A percentile compares a stretch with the other conserved stretches of the same genome.
Evolutionary conservation across 2,329 filamentous ascomycete species (phyloP).

Genomic region (Trichoderma arundinaceum): DNA sequence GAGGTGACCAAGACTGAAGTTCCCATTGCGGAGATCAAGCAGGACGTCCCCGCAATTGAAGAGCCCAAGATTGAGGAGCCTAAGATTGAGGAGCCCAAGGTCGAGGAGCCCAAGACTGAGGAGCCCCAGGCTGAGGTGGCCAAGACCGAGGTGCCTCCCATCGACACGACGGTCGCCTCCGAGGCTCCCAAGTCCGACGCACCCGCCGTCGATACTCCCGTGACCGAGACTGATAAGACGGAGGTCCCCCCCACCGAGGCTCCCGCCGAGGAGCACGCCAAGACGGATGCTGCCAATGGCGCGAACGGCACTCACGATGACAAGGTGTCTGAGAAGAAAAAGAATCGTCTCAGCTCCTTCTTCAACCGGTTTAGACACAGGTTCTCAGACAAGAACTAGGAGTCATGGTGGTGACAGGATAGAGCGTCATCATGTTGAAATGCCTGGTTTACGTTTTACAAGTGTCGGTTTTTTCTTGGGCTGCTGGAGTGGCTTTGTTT

Average conservation of each 20-base stretch:
- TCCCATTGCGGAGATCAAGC: constrained; percentile 41
- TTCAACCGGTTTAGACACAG: constrained; percentile 63
- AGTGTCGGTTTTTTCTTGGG: constrained; percentile 41
- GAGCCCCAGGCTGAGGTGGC: constrained; percentile 23
- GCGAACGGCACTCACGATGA: constrained; percentile 32
- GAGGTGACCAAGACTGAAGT: constrained; percentile 36
- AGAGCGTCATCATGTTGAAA: constrained; percentile 26
- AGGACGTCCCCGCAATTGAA: constrained; percentile 36
- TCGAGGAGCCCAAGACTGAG: constrained; percentile 17
- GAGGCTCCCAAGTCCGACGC: constrained; percentile 32
- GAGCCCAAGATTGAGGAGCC: constrained; percentile 24
- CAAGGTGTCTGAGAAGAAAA: constrained; percentile 57
- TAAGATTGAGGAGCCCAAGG: constrained; percentile 28
- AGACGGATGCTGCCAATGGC: constrained; percentile 36
- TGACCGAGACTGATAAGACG: constrained; percentile 34
- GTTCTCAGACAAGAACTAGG: constrained; percentile 45
- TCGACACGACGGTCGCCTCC: constrained; percentile 26
- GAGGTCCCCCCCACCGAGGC: constrained; percentile 30
- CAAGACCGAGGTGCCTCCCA: constrained; percentile 27
- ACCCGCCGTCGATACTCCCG: constrained; percentile 31
- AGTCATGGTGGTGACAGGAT: constrained; percentile 22
- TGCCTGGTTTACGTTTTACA: constrained; percentile 32
- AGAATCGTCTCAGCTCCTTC: constrained; percentile 66
- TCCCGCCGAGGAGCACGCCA: constrained; percentile 32
- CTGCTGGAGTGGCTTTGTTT: constrained; percentile 45